A percentile compares a stretch with the other conserved stretches of the same genome.
Conservation (phyloP, 169 alveolate genomes). For the Plasmodium fragile region DNA sequence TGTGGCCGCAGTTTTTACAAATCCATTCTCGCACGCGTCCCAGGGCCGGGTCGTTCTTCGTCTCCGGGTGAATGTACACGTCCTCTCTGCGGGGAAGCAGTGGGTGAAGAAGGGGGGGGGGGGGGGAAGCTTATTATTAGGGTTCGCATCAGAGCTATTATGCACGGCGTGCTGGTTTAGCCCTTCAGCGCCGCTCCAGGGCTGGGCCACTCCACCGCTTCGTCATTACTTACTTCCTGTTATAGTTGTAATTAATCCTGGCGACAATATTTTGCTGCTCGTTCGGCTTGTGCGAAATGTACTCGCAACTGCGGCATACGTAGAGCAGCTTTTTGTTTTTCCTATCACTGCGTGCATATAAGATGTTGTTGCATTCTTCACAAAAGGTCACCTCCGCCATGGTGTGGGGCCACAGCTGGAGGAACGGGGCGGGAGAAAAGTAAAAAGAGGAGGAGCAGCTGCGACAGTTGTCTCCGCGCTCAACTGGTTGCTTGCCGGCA, state of each 20-base stretch:
- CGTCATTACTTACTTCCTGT: constrained; percentile 59
- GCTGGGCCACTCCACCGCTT: background rate
- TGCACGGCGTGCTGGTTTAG: background rate
- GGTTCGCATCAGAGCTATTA: background rate
- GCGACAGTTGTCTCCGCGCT: background rate
- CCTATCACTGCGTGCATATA: constrained; percentile 78
- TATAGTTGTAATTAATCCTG: constrained; percentile 77
- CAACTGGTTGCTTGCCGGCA: background rate
- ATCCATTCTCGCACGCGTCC: constrained; percentile 92
- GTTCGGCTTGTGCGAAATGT: constrained; percentile 75
- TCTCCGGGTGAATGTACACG: constrained; percentile 87
- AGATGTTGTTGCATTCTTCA: constrained; percentile 82
- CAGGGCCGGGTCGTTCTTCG: constrained; percentile 92
- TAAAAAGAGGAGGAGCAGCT: background rate
- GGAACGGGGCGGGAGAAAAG: background rate
- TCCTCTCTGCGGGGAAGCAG: constrained; percentile 85
- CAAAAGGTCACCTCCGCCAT: constrained; percentile 81
- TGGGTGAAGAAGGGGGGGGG: background rate
- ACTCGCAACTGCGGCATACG: constrained; percentile 81
- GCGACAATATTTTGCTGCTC: constrained; percentile 80
- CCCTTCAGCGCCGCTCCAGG: background rate
- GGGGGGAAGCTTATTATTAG: background rate
- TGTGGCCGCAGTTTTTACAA: constrained; percentile 88
- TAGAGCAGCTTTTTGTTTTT: constrained; percentile 76
- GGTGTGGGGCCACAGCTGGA: background rate